Percentiles rank a stretch among this genome's conserved stretches.
These are phyloP conservation scores for Lactifluus echinatus DNA, from an alignment of 768 basidiomycete genomes.

Conservation along the genomic window DNA sequence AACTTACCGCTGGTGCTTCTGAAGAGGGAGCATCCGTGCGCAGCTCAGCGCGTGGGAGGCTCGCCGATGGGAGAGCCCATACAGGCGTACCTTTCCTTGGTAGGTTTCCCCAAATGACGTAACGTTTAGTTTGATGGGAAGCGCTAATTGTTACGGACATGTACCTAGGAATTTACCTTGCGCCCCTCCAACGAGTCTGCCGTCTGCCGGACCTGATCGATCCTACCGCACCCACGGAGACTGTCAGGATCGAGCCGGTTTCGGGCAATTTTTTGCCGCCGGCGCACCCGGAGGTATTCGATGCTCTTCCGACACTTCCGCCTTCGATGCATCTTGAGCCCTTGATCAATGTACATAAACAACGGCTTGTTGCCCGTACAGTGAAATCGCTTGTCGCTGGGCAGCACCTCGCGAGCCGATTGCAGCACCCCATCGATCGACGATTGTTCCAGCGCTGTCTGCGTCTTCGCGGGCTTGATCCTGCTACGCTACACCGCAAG, in stretches of 20 bases:
- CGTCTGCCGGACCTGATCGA: slow-evolving; percentile 75
- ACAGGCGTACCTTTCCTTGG: slow-evolving; percentile 81
- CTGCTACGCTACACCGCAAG: slow-evolving; percentile 44
- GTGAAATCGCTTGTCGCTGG: slow-evolving; percentile 76
- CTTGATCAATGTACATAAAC: slow-evolving; percentile 84
- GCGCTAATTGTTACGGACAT: no score
- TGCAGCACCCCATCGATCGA: slow-evolving; percentile 64
- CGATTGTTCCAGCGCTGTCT: slow-evolving; percentile 71
- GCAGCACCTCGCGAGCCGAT: slow-evolving; percentile 70
- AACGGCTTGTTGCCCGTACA: slow-evolving; percentile 69
- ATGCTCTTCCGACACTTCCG: slow-evolving; percentile 61
- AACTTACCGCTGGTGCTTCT: slow-evolving; percentile 45
- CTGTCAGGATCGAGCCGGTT: slow-evolving; percentile 53
- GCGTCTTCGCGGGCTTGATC: slow-evolving; percentile 56
- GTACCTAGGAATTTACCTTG: slow-evolving; percentile 62
- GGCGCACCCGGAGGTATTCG: slow-evolving; percentile 72
- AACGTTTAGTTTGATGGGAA: no score
- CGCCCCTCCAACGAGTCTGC: slow-evolving; percentile 56
- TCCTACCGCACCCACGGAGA: slow-evolving; percentile 66
- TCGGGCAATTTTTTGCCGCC: slow-evolving; percentile 60
- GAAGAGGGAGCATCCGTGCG: slow-evolving; percentile 38
- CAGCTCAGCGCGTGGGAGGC: slow-evolving; percentile 31
- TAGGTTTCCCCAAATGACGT: slow-evolving; percentile 27
- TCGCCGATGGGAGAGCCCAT: slow-evolving; percentile 36
- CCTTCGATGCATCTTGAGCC: slow-evolving; percentile 75